phyloP scores from a whole-genome alignment of 208 protist genomes.

The Acanthamoeba lenticulata region DNA sequence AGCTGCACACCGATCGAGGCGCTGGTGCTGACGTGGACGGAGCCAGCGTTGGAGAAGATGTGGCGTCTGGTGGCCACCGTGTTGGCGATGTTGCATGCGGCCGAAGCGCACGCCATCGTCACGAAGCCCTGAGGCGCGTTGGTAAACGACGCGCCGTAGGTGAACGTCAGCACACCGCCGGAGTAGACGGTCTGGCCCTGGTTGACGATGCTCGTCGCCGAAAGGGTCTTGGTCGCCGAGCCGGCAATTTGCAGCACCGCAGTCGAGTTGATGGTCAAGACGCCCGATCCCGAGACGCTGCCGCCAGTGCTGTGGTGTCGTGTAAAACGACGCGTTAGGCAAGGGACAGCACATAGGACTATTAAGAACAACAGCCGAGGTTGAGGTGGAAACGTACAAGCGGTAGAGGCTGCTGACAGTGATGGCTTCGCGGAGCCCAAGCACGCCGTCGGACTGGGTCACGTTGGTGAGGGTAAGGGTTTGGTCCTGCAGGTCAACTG shows the following conservation, averaged over 20 bases:
- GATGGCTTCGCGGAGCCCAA: not conserved
- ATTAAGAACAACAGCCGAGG: too few relatives aligned
- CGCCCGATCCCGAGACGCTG: not conserved
- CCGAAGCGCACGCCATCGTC: too few relatives aligned
- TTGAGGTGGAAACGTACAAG: too few relatives aligned
- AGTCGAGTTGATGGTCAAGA: not conserved
- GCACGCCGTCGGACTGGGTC: constrained; percentile 21
- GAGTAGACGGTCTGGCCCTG: not conserved
- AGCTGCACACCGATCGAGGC: not conserved
- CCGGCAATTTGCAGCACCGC: not conserved
- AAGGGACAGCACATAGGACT: too few relatives aligned
- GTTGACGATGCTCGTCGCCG: not conserved
- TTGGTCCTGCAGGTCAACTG: constrained; percentile 39
- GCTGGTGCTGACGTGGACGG: not conserved
- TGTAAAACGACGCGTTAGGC: too few relatives aligned
- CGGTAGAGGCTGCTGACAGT: not conserved
- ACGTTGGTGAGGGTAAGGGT: not conserved
- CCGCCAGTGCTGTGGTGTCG: too few relatives aligned
- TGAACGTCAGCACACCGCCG: not conserved
- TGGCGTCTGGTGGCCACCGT: not conserved
- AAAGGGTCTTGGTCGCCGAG: constrained; percentile 9
- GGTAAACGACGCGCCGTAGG: not conserved
- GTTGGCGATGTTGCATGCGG: constrained; percentile 10
- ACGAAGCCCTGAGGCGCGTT: too few relatives aligned
- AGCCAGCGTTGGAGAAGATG: constrained; percentile 12